phyloP scores from a whole-genome alignment of 2,329 filamentous ascomycete species.

The Conoideocrella luteorostrata region DNA sequence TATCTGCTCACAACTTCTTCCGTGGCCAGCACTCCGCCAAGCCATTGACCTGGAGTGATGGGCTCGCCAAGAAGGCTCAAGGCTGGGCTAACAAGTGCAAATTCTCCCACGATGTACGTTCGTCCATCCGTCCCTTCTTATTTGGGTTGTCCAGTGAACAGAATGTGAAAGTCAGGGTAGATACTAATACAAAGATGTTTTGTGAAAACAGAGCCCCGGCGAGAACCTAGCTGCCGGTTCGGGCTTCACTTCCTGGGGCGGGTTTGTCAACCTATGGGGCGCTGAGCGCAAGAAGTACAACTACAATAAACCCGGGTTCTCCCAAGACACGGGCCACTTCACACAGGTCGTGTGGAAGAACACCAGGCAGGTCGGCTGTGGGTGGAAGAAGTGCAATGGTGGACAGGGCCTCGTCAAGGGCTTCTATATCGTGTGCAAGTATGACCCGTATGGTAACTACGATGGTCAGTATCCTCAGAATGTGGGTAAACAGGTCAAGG shows the following conservation, averaged over 20 bases:
- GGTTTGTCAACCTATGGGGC: slow-evolving; percentile 12
- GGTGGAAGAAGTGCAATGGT: slow-evolving; percentile 9
- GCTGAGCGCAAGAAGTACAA: slow-evolving; percentile 11
- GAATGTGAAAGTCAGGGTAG: too few relatives aligned
- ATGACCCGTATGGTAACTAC: slow-evolving; percentile 9
- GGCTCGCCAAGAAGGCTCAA: slow-evolving; percentile 53
- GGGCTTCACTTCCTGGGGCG: not conserved
- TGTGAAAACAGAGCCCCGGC: not conserved
- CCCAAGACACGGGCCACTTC: slow-evolving; percentile 18
- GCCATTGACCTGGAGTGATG: slow-evolving; percentile 55
- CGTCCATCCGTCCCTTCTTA: not conserved
- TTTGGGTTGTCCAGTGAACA: too few relatives aligned
- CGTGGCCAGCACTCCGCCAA: slow-evolving; percentile 68
- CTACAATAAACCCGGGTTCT: slow-evolving; percentile 7
- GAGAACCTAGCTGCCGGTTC: slow-evolving; percentile 9
- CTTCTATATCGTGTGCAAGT: slow-evolving; percentile 13
- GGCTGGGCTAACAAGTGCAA: slow-evolving; percentile 56
- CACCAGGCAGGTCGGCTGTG: slow-evolving; percentile 20
- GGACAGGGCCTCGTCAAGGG: not conserved
- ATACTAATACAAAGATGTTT: too few relatives aligned
- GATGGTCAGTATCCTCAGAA: slow-evolving; percentile 8
- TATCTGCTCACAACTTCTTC: slow-evolving; percentile 74
- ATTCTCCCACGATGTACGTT: slow-evolving; percentile 50
- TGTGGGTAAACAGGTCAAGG: slow-evolving; percentile 8
- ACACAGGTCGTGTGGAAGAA: slow-evolving; percentile 26